A percentile compares a stretch with the other conserved stretches of the same genome.
Conservation (phyloP, 495 filamentous ascomycete species). For the Achaetomiella virescens region DNA sequence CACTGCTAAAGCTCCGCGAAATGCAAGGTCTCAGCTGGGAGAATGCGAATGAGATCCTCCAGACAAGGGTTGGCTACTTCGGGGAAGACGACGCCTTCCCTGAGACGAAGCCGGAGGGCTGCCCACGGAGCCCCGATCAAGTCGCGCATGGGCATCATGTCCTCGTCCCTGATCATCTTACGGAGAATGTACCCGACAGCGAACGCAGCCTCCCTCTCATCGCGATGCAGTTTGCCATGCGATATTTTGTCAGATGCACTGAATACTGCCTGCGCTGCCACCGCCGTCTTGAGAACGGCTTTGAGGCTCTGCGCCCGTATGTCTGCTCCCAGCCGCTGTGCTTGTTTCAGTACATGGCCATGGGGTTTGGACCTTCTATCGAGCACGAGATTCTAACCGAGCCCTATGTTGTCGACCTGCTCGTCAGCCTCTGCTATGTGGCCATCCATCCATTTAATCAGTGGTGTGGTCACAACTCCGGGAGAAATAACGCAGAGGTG, state of each 20-base stretch:
- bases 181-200: conserved; percentile 12
- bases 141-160: conserved; percentile 12
- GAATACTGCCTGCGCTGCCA: conserved; percentile 89
- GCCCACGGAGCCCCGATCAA: background rate
- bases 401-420: conserved; percentile 78
- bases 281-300: conserved; percentile 58
- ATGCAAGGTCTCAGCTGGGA: conserved; percentile 56
- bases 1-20: conserved; percentile 55
- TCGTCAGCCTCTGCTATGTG: conserved; percentile 75
- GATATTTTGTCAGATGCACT: conserved; percentile 74
- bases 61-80: conserved; percentile 7
- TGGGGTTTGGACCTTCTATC: conserved; percentile 78
- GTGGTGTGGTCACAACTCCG: too few species aligned
- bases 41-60: conserved; percentile 56
- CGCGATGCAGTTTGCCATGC: conserved; percentile 74
- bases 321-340: conserved; percentile 79
- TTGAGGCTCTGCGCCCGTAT: conserved; percentile 87
- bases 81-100: background rate
- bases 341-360: conserved; percentile 84
- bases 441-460: conserved; percentile 28
- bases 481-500: too few species aligned
- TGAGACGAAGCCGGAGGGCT: conserved; percentile 17
- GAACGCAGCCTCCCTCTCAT: conserved; percentile 56
- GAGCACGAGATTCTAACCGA: conserved; percentile 78
- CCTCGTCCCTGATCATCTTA: conserved; percentile 49